phyloP scores from a whole-genome alignment of 331 rosid genomes.

The Acacia concinna region DNA sequence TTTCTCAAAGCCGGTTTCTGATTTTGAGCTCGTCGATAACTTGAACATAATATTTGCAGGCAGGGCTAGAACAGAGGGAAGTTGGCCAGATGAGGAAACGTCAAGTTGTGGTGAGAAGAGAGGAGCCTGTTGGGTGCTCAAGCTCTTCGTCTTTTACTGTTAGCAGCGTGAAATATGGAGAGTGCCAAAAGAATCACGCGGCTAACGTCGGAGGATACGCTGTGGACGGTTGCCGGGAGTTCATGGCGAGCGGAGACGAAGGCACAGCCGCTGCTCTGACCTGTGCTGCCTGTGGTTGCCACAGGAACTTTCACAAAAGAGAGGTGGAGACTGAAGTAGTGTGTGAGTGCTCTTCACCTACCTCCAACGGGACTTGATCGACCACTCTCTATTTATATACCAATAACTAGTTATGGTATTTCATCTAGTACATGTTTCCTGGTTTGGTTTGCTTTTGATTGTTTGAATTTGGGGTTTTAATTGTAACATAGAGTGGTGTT shows the following conservation, averaged over 20 bases:
- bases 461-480: constrained; percentile 23
- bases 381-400: neutral
- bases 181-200: constrained; percentile 98
- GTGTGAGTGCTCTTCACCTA: constrained; percentile 59
- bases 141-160: constrained; percentile 26
- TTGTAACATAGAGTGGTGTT: constrained; percentile 1
- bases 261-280: constrained; percentile 65
- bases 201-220: constrained; percentile 92
- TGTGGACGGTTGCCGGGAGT: constrained; percentile 93
- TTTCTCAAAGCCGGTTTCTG: constrained; percentile 14
- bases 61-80: constrained; percentile 16
- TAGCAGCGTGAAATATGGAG: constrained; percentile 69
- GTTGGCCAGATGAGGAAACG: constrained; percentile 76
- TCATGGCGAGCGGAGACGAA: constrained; percentile 84
- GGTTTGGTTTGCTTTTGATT: constrained; percentile 21
- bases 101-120: constrained; percentile 84
- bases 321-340: constrained; percentile 65
- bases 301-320: constrained; percentile 82
- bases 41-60: constrained; percentile 23
- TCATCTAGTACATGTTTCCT: constrained; percentile 27
- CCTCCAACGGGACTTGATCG: constrained; percentile 49
- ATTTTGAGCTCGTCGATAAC: neutral
- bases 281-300: constrained; percentile 97
- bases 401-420: neutral
- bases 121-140: constrained; percentile 46